Evolutionary conservation across 1,284 basidiomycete species (phyloP).

Genomic region (Flammula alnicola): DNA sequence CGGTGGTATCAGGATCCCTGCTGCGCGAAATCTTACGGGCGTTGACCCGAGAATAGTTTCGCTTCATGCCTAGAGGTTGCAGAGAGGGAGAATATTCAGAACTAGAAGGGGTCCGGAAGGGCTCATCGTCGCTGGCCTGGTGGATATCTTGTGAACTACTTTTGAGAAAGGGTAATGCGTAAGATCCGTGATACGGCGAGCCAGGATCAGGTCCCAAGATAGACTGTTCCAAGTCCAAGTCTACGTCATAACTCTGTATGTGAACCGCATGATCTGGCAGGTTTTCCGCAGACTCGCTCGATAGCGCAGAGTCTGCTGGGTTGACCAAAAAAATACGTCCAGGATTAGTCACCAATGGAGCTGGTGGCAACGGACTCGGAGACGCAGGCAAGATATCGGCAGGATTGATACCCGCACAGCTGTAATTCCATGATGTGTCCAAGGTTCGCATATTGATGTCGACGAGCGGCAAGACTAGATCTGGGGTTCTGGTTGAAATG

Average conservation of each 20-base stretch:
- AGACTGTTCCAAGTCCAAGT: background rate
- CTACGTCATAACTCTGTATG: background rate
- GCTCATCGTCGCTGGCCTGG: slow-evolving; percentile 22
- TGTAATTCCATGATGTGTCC: slow-evolving; percentile 29
- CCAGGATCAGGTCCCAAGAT: background rate
- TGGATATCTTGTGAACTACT: background rate
- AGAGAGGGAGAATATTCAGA: slow-evolving; percentile 31
- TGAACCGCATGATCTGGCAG: background rate
- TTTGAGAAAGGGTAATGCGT: slow-evolving; percentile 4
- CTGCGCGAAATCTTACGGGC: slow-evolving; percentile 21
- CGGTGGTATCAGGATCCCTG: slow-evolving; percentile 13
- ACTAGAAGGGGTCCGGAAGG: slow-evolving; percentile 30
- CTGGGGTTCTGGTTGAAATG: slow-evolving; percentile 14
- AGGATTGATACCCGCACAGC: slow-evolving; percentile 47
- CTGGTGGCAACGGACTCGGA: background rate
- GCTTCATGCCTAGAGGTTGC: slow-evolving; percentile 18
- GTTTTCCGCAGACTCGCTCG: background rate
- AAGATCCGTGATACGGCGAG: slow-evolving; percentile 11
- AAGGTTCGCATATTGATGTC: slow-evolving; percentile 49
- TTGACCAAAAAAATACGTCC: too few relatives aligned
- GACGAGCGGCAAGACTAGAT: slow-evolving; percentile 40
- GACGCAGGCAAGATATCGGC: slow-evolving; percentile 43
- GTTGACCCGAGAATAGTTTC: slow-evolving; percentile 17
- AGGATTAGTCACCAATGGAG: background rate
- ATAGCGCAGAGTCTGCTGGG: background rate